Conservation (phyloP, 345 rosid species). For the Triadica sebifera region DNA sequence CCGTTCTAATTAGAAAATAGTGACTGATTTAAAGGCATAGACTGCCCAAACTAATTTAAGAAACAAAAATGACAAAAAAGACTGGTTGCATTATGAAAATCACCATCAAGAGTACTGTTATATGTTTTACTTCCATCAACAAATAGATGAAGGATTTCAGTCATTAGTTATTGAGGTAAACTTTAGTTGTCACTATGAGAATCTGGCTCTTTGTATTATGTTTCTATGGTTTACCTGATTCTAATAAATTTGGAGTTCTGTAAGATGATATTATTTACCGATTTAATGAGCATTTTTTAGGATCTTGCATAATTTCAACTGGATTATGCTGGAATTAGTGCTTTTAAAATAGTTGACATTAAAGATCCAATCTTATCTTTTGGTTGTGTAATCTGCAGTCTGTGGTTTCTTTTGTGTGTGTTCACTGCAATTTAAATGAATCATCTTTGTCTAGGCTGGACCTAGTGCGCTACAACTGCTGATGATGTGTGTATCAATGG, state of each 20-base stretch:
- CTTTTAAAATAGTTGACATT: neutral
- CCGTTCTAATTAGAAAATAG: no score
- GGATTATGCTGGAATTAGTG: neutral
- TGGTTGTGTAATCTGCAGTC: no score
- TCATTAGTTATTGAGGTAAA: neutral
- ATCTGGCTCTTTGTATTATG: neutral
- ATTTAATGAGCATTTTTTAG: neutral
- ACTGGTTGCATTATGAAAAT: no score
- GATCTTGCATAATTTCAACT: neutral
- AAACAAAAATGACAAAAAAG: no score
- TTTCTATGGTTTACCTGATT: neutral
- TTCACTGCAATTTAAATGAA: neutral
- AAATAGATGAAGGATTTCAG: neutral
- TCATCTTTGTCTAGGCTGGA: neutral
- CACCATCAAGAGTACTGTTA: no score
- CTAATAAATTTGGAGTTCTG: neutral
- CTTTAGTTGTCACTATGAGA: neutral
- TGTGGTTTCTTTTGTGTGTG: no score
- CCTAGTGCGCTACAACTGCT: neutral
- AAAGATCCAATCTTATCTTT: no score
- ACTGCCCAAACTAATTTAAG: no score
- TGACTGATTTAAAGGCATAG: no score
- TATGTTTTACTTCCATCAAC: neutral
- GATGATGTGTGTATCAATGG: constrained; percentile 1
- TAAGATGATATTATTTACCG: neutral